Base-by-base conservation (phyloP, 768 basidiomycete species). In the Nidularia sp. region DNA sequence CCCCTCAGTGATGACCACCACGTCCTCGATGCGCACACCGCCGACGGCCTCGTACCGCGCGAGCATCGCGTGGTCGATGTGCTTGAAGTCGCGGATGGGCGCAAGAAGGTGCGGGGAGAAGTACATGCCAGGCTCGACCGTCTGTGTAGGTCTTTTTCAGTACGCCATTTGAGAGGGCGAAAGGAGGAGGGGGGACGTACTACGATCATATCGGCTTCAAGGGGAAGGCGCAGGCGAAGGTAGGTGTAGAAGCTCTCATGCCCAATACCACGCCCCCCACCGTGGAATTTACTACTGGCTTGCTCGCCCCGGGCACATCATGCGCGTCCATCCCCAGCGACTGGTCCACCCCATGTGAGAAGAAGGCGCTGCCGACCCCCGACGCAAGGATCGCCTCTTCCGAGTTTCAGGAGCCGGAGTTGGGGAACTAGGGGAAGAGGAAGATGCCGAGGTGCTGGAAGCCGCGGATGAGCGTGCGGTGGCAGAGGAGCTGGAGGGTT, bases 11-110 rank as follows among this genome's bases (percentile, higher is more conserved):
- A 99, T 84, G 5, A 90, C 67, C 3, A 98, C 79, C 31, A 89
- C 93, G 65, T 98, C 96, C 66, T 98, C 96, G 56, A 98, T 95
- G 48, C 95, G 73, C 2, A 98, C 88, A 0, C 95, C 96, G 10
- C 96, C 96, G 22, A 98, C 90, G 34, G 71, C 69, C 60, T 90
- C 85, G 61, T 93, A 98, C 47, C 72, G 69, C 64, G 77, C 75
- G 53, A 95, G 70, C 22, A 87, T 77, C 10, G 78, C 84, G 39
- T 82, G 79, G 62, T 94, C 75, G 56, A 98, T 83, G 60, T 85
- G 76, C 53, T 72, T 73, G 31, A 86, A 85, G 59, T 79, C 69
- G 43, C 83, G 79, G 42, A 85, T 74, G 6, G 84, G 73, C 4
- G 79, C 76, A n/a, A 95, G 72, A 15, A 93, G 75, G 56, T 88